Evolutionary conservation across 1,139 yeast genomes (phyloP).

Genomic region (Zygosaccharomyces pseudobailii): DNA sequence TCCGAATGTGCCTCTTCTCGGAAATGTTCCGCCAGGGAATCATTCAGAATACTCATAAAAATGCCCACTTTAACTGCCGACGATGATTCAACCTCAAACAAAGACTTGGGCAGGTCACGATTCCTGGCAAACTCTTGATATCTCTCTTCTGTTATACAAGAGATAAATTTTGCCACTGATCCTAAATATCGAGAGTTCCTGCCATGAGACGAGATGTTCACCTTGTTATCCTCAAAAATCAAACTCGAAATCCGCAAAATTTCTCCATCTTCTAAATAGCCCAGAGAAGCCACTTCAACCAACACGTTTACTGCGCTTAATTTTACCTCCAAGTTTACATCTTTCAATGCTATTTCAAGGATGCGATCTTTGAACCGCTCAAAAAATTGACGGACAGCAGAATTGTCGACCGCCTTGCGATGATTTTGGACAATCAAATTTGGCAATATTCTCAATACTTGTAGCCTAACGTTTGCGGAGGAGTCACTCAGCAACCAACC

Average conservation of each 20-base stretch:
- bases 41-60: constrained; percentile 37
- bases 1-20: constrained; percentile 9
- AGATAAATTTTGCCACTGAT: constrained; percentile 44
- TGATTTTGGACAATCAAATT: constrained; percentile 40
- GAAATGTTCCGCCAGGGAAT: constrained; percentile 33
- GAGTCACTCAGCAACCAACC: constrained; percentile 84
- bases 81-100: constrained; percentile 33
- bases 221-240: constrained; percentile 41
- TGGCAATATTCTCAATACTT: constrained; percentile 53
- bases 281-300: constrained; percentile 52
- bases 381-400: constrained; percentile 64
- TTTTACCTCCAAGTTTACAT: constrained; percentile 52
- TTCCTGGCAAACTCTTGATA: constrained; percentile 38
- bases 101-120: constrained; percentile 30
- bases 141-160: constrained; percentile 37
- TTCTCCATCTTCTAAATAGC: constrained; percentile 60
- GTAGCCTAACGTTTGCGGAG: constrained; percentile 54
- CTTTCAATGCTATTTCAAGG: constrained; percentile 54
- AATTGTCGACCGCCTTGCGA: constrained; percentile 32
- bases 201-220: constrained; percentile 30
- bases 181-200: constrained; percentile 34
- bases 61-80: constrained; percentile 39
- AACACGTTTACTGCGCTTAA: constrained; percentile 49
- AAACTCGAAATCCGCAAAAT: constrained; percentile 40
- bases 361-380: constrained; percentile 64